Percentiles rank a stretch among this genome's conserved stretches.
Evolutionary conservation across 495 filamentous ascomycete species (phyloP).

Genomic region (Xylaria intraflava): DNA sequence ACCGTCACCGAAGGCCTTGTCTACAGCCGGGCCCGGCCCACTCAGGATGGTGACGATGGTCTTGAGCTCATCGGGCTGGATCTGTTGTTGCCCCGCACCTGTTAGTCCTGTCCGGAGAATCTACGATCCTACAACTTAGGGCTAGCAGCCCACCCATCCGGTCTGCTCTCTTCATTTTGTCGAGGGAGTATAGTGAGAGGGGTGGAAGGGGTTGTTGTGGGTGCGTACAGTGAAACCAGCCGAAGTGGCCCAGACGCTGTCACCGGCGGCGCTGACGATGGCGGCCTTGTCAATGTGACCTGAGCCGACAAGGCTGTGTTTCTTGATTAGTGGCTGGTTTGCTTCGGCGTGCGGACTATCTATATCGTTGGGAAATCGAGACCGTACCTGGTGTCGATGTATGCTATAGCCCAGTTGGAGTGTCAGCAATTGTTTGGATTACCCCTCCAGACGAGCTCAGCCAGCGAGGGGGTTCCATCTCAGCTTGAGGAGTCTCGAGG

Average conservation of each 20-base stretch:
- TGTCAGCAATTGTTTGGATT: slow-evolving; percentile 26
- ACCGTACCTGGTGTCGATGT: slow-evolving; percentile 45
- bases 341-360: not conserved
- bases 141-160: not conserved
- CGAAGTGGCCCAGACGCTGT: slow-evolving; percentile 74
- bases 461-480: slow-evolving; percentile 31
- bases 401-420: slow-evolving; percentile 29
- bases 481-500: not conserved
- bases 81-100: slow-evolving; percentile 30
- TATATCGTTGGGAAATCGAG: not conserved
- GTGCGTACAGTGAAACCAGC: slow-evolving; percentile 62
- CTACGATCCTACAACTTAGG: not conserved
- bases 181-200: not conserved
- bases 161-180: not conserved
- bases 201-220: slow-evolving; percentile 9
- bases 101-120: slow-evolving; percentile 3
- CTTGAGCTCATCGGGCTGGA: slow-evolving; percentile 55
- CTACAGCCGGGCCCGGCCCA: slow-evolving; percentile 28
- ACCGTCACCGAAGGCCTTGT: slow-evolving; percentile 49
- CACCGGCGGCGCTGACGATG: slow-evolving; percentile 75
- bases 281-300: slow-evolving; percentile 81
- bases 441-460: slow-evolving; percentile 15
- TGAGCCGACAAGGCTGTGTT: slow-evolving; percentile 67
- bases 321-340: slow-evolving; percentile 7
- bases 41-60: slow-evolving; percentile 40